Percentiles rank a stretch among this genome's conserved stretches.
Evolutionary conservation across 2,329 filamentous ascomycete genomes (phyloP).

Genomic region (Penicillium sp.): DNA sequence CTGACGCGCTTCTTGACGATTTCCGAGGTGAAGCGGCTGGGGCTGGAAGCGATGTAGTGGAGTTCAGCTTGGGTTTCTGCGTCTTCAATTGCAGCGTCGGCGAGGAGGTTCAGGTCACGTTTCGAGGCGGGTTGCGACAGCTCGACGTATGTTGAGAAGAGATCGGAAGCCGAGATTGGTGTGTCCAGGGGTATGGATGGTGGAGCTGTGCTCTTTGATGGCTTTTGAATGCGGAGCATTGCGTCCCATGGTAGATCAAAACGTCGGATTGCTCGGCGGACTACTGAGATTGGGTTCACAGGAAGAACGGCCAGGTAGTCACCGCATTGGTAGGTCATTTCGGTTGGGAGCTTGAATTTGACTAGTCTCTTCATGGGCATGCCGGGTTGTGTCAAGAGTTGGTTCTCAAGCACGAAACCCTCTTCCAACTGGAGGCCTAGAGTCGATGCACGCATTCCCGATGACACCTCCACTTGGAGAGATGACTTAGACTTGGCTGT

Average conservation of each 20-base stretch:
- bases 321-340: slow-evolving; percentile 67
- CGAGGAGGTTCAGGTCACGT: slow-evolving; percentile 53
- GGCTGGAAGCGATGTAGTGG: slow-evolving; percentile 29
- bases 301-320: slow-evolving; percentile 77
- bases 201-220: slow-evolving; percentile 42
- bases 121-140: slow-evolving; percentile 71
- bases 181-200: slow-evolving; percentile 53
- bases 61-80: slow-evolving; percentile 47
- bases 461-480: slow-evolving; percentile 52
- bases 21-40: slow-evolving; percentile 47
- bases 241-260: slow-evolving; percentile 72
- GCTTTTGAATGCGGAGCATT: slow-evolving; percentile 60
- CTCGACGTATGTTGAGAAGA: slow-evolving; percentile 72
- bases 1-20: slow-evolving; percentile 57
- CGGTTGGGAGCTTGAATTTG: slow-evolving; percentile 66
- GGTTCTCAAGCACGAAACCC: slow-evolving; percentile 58
- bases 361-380: slow-evolving; percentile 64
- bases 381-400: slow-evolving; percentile 52
- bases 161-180: slow-evolving; percentile 61
- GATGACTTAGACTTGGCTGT: slow-evolving; percentile 35
- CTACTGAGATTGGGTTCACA: slow-evolving; percentile 63
- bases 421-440: slow-evolving; percentile 66
- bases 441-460: slow-evolving; percentile 54
- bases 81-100: slow-evolving; percentile 51
- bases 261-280: slow-evolving; percentile 62